Evolutionary conservation across 768 basidiomycete species (phyloP).

Genomic region (Boletus edulis): DNA sequence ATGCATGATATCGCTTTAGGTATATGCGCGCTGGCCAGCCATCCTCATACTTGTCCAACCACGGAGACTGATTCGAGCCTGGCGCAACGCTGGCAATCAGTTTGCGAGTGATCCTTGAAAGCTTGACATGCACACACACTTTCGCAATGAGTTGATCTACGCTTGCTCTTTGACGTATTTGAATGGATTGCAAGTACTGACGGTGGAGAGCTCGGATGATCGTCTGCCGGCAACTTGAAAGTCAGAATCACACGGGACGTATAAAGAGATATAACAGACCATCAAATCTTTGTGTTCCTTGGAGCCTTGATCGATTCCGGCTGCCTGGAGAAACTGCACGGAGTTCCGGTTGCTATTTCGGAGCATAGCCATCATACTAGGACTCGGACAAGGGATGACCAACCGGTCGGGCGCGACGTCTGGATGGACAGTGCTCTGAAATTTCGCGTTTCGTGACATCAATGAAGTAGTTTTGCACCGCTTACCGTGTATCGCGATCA

Average conservation of each 20-base stretch:
- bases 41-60: constrained; percentile 19
- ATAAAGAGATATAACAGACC: neutral
- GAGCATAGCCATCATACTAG: neutral
- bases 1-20: constrained; percentile 13
- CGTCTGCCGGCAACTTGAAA: neutral
- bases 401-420: no score
- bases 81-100: neutral
- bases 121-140: neutral
- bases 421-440: no score
- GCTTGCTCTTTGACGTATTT: constrained; percentile 17
- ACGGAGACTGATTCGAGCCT: constrained; percentile 13
- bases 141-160: constrained; percentile 9
- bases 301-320: neutral
- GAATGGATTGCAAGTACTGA: constrained; percentile 8
- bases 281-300: constrained; percentile 5
- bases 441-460: no score
- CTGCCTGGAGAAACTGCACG: neutral
- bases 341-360: neutral
- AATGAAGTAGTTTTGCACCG: no score
- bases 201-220: neutral
- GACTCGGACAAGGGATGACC: constrained; percentile 4
- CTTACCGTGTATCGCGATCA: no score
- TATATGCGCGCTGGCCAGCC: constrained; percentile 21
- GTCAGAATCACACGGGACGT: neutral
- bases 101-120: neutral